Evolutionary conservation across 2,329 filamentous ascomycete genomes (phyloP), one percentile per base, ranked within the genome.

Genomic region (Paraphoma sp.): DNA sequence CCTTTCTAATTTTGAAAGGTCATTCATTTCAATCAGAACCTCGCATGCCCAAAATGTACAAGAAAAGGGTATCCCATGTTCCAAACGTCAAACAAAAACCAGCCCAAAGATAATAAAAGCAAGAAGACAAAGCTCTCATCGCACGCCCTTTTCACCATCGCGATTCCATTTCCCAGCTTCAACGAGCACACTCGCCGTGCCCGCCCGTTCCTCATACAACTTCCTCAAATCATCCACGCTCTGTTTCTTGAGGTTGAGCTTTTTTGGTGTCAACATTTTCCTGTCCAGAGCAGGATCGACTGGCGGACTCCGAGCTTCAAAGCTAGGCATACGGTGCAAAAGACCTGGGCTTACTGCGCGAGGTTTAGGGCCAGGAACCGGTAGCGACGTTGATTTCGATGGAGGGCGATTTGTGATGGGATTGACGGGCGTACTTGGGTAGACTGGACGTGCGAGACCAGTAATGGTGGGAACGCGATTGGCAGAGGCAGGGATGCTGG

Each of bases 171-270:
- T 51, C 12, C 50, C 56, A 16, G 63, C 60, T 33, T 65, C 60
- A 16, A 65, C 56, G 38, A 78, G 58, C 30, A 62, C 69, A 54
- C 65, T 68, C 42, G 72, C 80, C 12, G 79, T 78, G 2, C 73
- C 77, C 7, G 76, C 78, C 44, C 81, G 65, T 62, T 82, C 81
- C 63, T 83, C 81, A 56, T 82, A 83, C 51, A 83, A 62, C 59
- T 77, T 66, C 51, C 80, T 68, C 57, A 83, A 59, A 65, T 83
- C 79, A 45, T 82, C 81, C 4, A 83, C 81, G 16, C 75, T 78
- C 45, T 76, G 69, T 60, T 82, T 80, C 60, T 77, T 78, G 42
- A 81, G 43, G 42, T 79, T 77, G 33, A 82, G 63, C 51, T 71
- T 79, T n/a, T 60, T 63, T 3, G 51, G 72, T 57, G 38, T 77